A percentile compares a stretch with the other conserved stretches of the same genome.
These are phyloP conservation scores for Sambucus nigra DNA, from an alignment of 129 eudicot species.

Conservation along the genomic window DNA sequence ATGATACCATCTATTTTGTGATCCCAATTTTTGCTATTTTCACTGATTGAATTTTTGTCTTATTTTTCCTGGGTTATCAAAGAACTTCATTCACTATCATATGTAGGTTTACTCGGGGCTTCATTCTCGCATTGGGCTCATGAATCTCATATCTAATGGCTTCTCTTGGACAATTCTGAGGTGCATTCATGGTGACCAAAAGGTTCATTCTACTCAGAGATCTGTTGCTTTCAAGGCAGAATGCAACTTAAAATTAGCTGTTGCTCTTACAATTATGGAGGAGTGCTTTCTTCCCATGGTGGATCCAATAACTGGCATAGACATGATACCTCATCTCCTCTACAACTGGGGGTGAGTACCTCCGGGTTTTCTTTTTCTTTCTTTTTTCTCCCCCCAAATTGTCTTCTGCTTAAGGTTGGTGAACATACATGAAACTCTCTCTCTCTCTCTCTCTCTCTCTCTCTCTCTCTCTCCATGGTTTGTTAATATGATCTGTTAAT, in stretches of 20 bases:
- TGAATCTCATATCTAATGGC: slow-evolving; percentile 49
- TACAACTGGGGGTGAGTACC: slow-evolving; percentile 81
- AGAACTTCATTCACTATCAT: not conserved
- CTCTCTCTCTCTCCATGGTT: not conserved
- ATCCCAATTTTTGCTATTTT: too few species aligned
- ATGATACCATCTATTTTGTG: too few species aligned
- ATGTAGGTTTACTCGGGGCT: slow-evolving; percentile 72
- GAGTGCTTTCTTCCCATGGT: slow-evolving; percentile 97
- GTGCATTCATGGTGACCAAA: slow-evolving; percentile 82
- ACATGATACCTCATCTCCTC: slow-evolving; percentile 88
- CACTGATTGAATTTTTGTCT: not conserved
- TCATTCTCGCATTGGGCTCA: slow-evolving; percentile 53
- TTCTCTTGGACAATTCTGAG: slow-evolving; percentile 70
- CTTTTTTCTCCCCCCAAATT: too few species aligned
- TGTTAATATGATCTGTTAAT: not conserved
- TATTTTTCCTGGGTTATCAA: slow-evolving; percentile 1
- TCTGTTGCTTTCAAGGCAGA: slow-evolving; percentile 75
- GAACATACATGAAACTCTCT: too few species aligned
- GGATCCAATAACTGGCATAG: slow-evolving; percentile 84
- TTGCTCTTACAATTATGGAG: slow-evolving; percentile 90
- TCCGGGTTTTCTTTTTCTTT: slow-evolving; percentile 4
- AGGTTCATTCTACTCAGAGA: slow-evolving; percentile 44
- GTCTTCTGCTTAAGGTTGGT: not conserved
- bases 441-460: not conserved
- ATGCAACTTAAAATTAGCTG: slow-evolving; percentile 91